These are phyloP conservation scores for Psilocybe subaeruginosa DNA, from an alignment of 768 basidiomycete genomes.

Conservation along the genomic window DNA sequence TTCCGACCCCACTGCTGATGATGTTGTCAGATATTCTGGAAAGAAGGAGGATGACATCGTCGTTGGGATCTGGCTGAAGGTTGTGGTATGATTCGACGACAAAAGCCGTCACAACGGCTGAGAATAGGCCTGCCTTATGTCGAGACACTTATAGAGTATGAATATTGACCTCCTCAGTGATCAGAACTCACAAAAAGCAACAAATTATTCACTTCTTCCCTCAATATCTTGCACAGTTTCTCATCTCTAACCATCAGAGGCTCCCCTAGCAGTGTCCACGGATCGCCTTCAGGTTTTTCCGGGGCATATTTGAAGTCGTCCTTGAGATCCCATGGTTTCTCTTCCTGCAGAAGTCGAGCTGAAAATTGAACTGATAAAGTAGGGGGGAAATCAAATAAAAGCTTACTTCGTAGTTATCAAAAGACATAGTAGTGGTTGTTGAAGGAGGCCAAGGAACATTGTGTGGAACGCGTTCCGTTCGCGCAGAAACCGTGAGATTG, in stretches of 20 bases:
- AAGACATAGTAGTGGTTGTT: neutral
- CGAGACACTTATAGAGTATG: neutral
- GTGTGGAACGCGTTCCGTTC: neutral
- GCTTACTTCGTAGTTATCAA: neutral
- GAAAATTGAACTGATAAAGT: neutral
- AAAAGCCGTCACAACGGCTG: constrained; percentile 22
- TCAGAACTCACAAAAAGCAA: constrained; percentile 21
- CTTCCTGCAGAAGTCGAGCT: neutral
- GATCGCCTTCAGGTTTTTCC: constrained; percentile 2
- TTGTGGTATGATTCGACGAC: constrained; percentile 13
- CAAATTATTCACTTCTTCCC: constrained; percentile 20
- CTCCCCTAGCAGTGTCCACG: neutral
- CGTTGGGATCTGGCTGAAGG: constrained; percentile 18
- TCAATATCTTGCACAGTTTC: neutral
- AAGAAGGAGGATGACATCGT: constrained; percentile 13
- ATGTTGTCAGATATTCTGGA: constrained; percentile 7
- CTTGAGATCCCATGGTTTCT: neutral
- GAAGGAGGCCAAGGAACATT: neutral
- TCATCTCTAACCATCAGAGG: neutral
- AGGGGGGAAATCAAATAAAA: neutral
- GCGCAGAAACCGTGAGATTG: neutral
- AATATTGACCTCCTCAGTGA: neutral
- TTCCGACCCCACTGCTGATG: neutral
- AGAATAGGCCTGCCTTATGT: constrained; percentile 24
- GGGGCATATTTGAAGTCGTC: constrained; percentile 1